These are phyloP conservation scores for Curvularia spicifera DNA, from an alignment of 2,329 filamentous ascomycete species.

Conservation along the genomic window DNA sequence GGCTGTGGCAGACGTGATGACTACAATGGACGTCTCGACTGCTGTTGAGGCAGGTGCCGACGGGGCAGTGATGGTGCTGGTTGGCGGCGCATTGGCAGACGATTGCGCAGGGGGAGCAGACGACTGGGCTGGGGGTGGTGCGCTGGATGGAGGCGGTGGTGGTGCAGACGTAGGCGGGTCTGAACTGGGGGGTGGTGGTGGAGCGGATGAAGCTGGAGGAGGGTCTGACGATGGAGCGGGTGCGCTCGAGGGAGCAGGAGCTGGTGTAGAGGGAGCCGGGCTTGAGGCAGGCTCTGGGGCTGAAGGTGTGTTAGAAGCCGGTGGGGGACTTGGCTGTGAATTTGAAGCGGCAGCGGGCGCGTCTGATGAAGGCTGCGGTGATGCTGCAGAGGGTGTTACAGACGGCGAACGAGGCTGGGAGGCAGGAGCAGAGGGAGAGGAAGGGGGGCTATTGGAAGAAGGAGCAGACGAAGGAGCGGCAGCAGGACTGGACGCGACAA, in stretches of 20 bases:
- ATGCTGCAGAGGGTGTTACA: slow-evolving; percentile 33
- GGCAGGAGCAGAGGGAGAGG: slow-evolving; percentile 16
- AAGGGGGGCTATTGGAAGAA: slow-evolving; percentile 12
- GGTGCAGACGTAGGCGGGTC: slow-evolving; percentile 16
- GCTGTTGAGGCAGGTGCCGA: slow-evolving; percentile 29
- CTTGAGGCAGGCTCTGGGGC: slow-evolving; percentile 18
- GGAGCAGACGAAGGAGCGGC: slow-evolving; percentile 23
- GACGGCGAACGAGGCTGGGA: slow-evolving; percentile 23
- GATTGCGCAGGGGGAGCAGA: slow-evolving; percentile 11
- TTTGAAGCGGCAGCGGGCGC: slow-evolving; percentile 20
- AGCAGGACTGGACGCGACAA: slow-evolving; percentile 19
- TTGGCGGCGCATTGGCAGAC: slow-evolving; percentile 11
- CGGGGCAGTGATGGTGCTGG: slow-evolving; percentile 33
- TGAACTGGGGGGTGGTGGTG: slow-evolving; percentile 5
- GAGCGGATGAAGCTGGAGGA: slow-evolving; percentile 24
- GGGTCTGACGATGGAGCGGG: slow-evolving; percentile 18
- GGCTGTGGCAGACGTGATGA: slow-evolving; percentile 32
- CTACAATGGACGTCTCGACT: slow-evolving; percentile 29
- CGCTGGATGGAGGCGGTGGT: slow-evolving; percentile 12
- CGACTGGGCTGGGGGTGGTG: slow-evolving; percentile 16
- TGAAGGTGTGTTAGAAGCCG: slow-evolving; percentile 27
- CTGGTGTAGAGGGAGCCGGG: slow-evolving; percentile 17
- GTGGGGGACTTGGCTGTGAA: slow-evolving; percentile 18
- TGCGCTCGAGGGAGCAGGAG: slow-evolving; percentile 14
- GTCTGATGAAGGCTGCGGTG: slow-evolving; percentile 29